These are phyloP conservation scores for Trichoderma citrinoviride DNA, from an alignment of 2,329 filamentous ascomycete genomes.

Conservation along the genomic window DNA sequence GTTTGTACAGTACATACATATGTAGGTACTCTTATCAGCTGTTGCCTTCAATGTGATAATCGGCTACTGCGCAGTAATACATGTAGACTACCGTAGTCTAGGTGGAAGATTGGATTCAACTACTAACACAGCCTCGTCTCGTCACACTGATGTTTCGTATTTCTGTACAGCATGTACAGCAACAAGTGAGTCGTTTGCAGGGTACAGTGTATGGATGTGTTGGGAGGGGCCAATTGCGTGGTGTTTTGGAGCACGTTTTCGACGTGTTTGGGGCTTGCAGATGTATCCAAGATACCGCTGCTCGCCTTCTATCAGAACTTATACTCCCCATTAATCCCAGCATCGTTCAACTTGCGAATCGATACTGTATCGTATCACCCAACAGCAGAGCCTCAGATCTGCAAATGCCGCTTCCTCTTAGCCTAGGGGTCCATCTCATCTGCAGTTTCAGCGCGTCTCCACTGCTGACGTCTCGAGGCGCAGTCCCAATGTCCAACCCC, in stretches of 20 bases:
- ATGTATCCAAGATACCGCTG: too few species aligned
- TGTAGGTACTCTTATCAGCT: too few species aligned
- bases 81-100: too few species aligned
- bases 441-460: slow-evolving; percentile 20
- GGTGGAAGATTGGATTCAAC: neutral
- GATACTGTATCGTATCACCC: neutral
- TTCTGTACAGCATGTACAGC: neutral
- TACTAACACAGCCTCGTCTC: slow-evolving; percentile 7
- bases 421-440: neutral
- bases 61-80: too few species aligned
- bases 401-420: neutral
- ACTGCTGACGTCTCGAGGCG: slow-evolving; percentile 33
- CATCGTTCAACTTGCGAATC: too few species aligned
- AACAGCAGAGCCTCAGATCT: slow-evolving; percentile 10
- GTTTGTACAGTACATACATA: too few species aligned
- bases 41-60: too few species aligned
- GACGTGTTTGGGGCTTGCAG: too few species aligned
- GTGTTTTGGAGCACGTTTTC: neutral
- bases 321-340: too few species aligned
- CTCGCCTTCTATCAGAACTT: too few species aligned
- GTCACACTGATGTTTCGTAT: slow-evolving; percentile 1
- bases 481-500: slow-evolving; percentile 22
- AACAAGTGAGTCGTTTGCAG: neutral
- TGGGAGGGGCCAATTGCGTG: neutral
- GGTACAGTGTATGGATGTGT: neutral